These are phyloP conservation scores for Vitis cinerea DNA, from an alignment of 164 flowering plant genomes.

Conservation along the genomic window DNA sequence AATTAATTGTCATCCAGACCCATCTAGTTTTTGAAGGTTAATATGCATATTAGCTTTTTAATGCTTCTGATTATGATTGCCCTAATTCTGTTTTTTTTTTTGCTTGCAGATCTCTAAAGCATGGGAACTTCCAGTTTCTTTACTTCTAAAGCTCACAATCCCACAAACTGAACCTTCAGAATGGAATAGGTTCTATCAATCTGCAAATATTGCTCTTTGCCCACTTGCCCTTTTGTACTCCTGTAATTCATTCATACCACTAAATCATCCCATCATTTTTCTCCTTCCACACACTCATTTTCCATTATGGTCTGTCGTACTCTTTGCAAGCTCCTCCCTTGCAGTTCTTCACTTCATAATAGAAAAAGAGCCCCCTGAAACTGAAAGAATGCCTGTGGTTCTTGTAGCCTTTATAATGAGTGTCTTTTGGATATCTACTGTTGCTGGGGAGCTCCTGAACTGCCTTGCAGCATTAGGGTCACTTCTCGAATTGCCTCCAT, in stretches of 20 bases:
- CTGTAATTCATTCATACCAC: constrained; percentile 71
- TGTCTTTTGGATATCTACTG: constrained; percentile 95
- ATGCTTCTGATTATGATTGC: neutral
- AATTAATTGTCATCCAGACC: neutral
- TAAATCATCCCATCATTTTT: constrained; percentile 67
- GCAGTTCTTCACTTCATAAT: constrained; percentile 67
- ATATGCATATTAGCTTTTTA: neutral
- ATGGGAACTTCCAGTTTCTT: constrained; percentile 76
- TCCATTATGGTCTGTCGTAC: constrained; percentile 85
- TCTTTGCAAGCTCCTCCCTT: constrained; percentile 63
- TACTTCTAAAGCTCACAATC: constrained; percentile 75
- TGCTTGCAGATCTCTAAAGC: constrained; percentile 52
- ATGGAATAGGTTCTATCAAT: constrained; percentile 81
- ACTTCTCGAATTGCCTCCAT: constrained; percentile 70
- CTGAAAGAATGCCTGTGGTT: constrained; percentile 57
- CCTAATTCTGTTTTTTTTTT: constrained; percentile 9
- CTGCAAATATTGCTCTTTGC: constrained; percentile 82
- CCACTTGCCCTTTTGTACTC: constrained; percentile 79
- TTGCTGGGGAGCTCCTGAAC: constrained; percentile 86
- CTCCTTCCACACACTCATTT: constrained; percentile 62
- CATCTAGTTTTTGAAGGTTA: neutral
- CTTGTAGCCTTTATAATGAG: constrained; percentile 87
- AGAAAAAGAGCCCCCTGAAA: constrained; percentile 78
- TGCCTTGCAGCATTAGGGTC: constrained; percentile 79
- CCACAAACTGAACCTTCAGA: constrained; percentile 72